Conservation (phyloP, 179 eudicot genomes). For the Camellia oleifera region DNA sequence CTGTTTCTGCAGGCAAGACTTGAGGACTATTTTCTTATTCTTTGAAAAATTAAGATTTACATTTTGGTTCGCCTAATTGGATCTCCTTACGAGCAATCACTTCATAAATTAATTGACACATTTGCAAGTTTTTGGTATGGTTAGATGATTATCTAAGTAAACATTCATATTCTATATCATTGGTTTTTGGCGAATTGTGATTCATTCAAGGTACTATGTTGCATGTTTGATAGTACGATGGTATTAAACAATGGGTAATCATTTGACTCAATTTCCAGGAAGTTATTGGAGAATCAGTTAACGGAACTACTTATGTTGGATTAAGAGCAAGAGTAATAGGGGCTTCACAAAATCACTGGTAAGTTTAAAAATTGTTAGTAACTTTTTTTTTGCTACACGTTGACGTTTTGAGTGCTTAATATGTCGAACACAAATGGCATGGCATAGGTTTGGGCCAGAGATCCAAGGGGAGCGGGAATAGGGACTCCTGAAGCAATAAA, state of each 20-base stretch:
- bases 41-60: neutral
- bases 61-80: neutral
- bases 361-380: neutral
- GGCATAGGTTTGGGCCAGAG: slow-evolving; percentile 97
- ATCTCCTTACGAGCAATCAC: neutral
- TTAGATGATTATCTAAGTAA: neutral
- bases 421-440: neutral
- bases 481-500: slow-evolving; percentile 98
- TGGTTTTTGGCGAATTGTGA: neutral
- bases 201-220: neutral
- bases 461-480: slow-evolving; percentile 96
- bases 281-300: slow-evolving; percentile 79
- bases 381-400: neutral
- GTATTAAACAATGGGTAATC: too few species aligned
- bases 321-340: slow-evolving; percentile 97
- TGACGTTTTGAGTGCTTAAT: neutral
- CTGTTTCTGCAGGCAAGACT: slow-evolving; percentile 69
- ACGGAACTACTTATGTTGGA: slow-evolving; percentile 96
- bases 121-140: neutral
- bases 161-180: neutral
- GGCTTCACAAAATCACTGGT: slow-evolving; percentile 99
- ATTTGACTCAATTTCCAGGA: slow-evolving; percentile 45
- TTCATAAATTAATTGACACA: neutral
- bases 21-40: too few species aligned
- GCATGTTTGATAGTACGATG: neutral